Evolutionary conservation across 768 basidiomycete species (phyloP), one percentile per base, ranked within the genome.

Genomic region (Pleurotus eryngii): DNA sequence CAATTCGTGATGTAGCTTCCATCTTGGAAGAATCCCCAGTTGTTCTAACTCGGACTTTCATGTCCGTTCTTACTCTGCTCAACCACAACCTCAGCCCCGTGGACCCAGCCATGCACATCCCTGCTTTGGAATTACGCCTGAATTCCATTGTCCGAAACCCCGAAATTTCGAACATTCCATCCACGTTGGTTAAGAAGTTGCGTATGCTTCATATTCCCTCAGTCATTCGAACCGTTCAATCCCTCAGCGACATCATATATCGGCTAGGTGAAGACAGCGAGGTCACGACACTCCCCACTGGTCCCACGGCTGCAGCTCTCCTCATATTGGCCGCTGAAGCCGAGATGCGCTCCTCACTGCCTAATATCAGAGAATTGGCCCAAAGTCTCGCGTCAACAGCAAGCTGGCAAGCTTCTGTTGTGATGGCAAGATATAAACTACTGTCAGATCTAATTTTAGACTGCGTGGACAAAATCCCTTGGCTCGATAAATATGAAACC

Each of bases 271-370:
- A 71, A 20, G 66, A 76, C 63, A 68, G 71, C 66, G 54, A 74
- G 68, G 55, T 74, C 61, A 60, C 70, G 50, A 68, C 64, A 24
- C 73, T 79, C 17, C 72, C 79, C 3, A 70, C 70, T 40, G 61
- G 78, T 22, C 68, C 85, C 18, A 75, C 84, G 2, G 88, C 90
- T 4, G 86, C 86, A 64, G 91, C 87, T 12, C 64, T 90, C 6
- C 73, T 90, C 57, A 76, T 92, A 22, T 77, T 90, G 53, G 81
- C 86, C 0, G 70, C 91, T 37, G 92, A 93, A 75, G 84, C 83
- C 3, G 87, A 88, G 62, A 69, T 71, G 8, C 80, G 81, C 43
- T 67, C 73, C 22, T 73, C 80, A 8, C 74, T 86, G 43, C 78
- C 81, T 49, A 75, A 81, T 49, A 69, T 87, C 24, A 77, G 74